These are phyloP conservation scores for Arthroderma sp. DNA, from an alignment of 2,329 filamentous ascomycete genomes.

Conservation along the genomic window DNA sequence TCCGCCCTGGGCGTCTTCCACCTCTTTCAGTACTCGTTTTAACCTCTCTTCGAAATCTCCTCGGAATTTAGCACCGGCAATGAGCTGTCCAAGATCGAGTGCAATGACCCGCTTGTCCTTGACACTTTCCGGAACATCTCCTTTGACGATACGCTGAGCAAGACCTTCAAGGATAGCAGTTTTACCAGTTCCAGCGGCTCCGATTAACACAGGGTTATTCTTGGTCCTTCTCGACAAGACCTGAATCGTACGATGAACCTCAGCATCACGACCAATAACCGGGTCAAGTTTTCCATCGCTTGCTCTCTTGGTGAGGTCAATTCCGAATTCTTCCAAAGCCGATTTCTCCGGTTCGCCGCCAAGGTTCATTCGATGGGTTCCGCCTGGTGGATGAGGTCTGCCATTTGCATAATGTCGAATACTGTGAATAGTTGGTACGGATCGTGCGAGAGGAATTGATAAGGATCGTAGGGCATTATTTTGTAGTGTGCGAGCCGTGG, in stretches of 20 bases:
- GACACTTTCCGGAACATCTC: constrained; percentile 89
- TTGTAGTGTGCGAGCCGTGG: too few species aligned
- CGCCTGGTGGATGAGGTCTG: constrained; percentile 72
- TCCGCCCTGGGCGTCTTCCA: constrained; percentile 73
- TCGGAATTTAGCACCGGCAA: constrained; percentile 88
- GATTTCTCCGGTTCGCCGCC: constrained; percentile 64
- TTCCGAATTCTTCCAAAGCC: constrained; percentile 77
- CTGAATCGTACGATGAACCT: constrained; percentile 90
- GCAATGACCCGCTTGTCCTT: constrained; percentile 86
- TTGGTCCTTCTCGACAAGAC: constrained; percentile 86
- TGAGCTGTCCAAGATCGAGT: constrained; percentile 79
- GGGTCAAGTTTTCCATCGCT: constrained; percentile 85
- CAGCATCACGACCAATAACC: constrained; percentile 81
- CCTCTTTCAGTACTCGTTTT: constrained; percentile 82
- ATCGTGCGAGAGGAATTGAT: not conserved
- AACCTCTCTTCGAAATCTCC: constrained; percentile 93
- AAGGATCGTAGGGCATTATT: too few species aligned
- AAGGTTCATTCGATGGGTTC: constrained; percentile 88
- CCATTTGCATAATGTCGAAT: constrained; percentile 42
- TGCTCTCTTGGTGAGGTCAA: constrained; percentile 77
- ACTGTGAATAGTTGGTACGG: constrained; percentile 7
- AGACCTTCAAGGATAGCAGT: constrained; percentile 86
- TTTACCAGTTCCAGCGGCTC: constrained; percentile 81
- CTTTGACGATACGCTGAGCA: constrained; percentile 75
- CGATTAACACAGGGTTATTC: constrained; percentile 92